Evolutionary conservation across 2,329 filamentous ascomycete genomes (phyloP).

Genomic region (Epichloe sp.): DNA sequence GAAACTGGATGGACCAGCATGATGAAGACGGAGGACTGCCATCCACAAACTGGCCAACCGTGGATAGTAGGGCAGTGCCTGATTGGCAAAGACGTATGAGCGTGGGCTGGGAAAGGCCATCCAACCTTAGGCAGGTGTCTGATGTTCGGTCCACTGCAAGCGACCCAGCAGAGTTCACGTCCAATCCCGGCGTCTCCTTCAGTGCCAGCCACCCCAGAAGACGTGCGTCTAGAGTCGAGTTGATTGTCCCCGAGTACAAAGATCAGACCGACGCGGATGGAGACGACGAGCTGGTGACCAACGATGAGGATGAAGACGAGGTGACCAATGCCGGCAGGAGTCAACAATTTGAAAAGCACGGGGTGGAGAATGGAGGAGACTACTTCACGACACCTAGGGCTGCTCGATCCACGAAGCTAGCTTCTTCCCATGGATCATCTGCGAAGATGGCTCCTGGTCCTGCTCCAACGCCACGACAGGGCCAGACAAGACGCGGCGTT

Average conservation of each 20-base stretch:
- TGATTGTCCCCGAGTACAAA: constrained; percentile 27
- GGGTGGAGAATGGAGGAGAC: constrained; percentile 26
- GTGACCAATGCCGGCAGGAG: constrained; percentile 28
- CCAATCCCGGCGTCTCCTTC: constrained; percentile 30
- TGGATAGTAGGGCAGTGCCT: constrained; percentile 30
- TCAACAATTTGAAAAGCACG: constrained; percentile 14
- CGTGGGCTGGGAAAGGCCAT: constrained; percentile 33
- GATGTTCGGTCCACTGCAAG: constrained; percentile 48
- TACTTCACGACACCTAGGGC: constrained; percentile 42
- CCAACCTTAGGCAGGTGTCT: constrained; percentile 36
- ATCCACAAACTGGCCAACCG: constrained; percentile 34
- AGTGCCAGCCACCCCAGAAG: constrained; percentile 12
- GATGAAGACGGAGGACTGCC: constrained; percentile 36
- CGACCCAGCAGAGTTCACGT: constrained; percentile 50
- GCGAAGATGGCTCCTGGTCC: constrained; percentile 14
- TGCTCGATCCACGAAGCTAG: constrained; percentile 24
- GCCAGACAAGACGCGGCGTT: constrained; percentile 24
- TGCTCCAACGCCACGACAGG: constrained; percentile 19
- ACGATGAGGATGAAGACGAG: constrained; percentile 56
- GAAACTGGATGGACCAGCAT: constrained; percentile 76
- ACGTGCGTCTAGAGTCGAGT: constrained; percentile 26
- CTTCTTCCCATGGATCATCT: constrained; percentile 22
- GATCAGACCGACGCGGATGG: constrained; percentile 72
- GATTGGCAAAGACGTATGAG: constrained; percentile 41
- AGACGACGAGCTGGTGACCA: constrained; percentile 78